Percentiles rank a stretch among this genome's conserved stretches.
Evolutionary conservation across 1,284 basidiomycete species (phyloP).

Genomic region (Agroathelia rolfsii): DNA sequence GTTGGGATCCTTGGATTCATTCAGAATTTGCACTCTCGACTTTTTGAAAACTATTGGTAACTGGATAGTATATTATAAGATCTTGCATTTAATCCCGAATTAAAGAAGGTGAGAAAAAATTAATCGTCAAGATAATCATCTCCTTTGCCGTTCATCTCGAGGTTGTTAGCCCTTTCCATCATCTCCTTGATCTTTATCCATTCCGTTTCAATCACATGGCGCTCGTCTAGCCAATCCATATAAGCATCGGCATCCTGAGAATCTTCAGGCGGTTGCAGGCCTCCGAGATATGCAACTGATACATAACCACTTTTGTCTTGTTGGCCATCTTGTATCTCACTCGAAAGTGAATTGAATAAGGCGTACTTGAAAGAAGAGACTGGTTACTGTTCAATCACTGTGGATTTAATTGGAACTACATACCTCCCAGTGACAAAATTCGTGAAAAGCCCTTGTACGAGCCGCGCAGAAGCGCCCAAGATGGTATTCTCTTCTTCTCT

Average conservation of each 20-base stretch:
- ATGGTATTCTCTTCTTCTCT: slow-evolving; percentile 28
- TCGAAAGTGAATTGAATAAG: slow-evolving; percentile 43
- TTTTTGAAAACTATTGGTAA: too few relatives aligned
- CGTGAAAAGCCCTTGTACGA: slow-evolving; percentile 61
- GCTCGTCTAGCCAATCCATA: slow-evolving; percentile 73
- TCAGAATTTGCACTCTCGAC: too few relatives aligned
- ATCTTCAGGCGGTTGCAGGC: slow-evolving; percentile 49
- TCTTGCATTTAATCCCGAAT: too few relatives aligned
- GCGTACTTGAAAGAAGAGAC: slow-evolving; percentile 31
- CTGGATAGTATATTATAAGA: too few relatives aligned
- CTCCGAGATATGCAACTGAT: slow-evolving; percentile 43
- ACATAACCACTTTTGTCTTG: slow-evolving; percentile 36
- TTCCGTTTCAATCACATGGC: slow-evolving; percentile 54
- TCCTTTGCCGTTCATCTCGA: slow-evolving; percentile 43
- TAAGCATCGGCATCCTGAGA: slow-evolving; percentile 62
- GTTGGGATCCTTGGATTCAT: too few relatives aligned
- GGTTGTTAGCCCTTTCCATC: slow-evolving; percentile 59
- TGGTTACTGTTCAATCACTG: too few relatives aligned
- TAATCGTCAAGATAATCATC: slow-evolving; percentile 29
- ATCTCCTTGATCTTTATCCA: slow-evolving; percentile 60
- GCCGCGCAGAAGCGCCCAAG: slow-evolving; percentile 70
- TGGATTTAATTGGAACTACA: slow-evolving; percentile 16
- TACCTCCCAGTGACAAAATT: slow-evolving; percentile 82
- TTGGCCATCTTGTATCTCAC: slow-evolving; percentile 32
- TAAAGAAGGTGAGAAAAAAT: too few relatives aligned